Base-by-base conservation (phyloP, 2,329 filamentous ascomycete species). In the Periconia macrospinosa region DNA sequence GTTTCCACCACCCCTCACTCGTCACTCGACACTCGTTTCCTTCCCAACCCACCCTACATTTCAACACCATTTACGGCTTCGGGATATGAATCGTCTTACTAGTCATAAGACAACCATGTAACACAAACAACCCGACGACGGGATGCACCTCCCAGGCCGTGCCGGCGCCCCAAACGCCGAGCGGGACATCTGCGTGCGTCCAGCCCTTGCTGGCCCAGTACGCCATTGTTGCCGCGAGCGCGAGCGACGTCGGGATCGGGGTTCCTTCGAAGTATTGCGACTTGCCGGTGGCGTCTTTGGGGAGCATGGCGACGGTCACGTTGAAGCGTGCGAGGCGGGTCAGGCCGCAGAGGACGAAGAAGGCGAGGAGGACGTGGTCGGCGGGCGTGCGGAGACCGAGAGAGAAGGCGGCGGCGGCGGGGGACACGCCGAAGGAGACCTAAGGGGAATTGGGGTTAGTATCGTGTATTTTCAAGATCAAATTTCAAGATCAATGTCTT, bases 291-390 rank as follows among this genome's bases (percentile, higher is more conserved):
- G 86, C 88, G 72, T 99, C 94, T 77, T 97, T 97, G 58, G 94
- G 94, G 13, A 99, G 84, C 63, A 88, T 86, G 35, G 87, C 83
- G 37, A 94, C 92, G 11, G 94, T 97, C 48, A 99, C 94, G 75
- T 99, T 99, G 86, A 99, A 99, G 61, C 94, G 89, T 44, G 94
- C 94, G 11, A 99, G 86, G 47, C 94, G 88, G 2, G 92, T 96
- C 45, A 99, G 86, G 53, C 94, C 94, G 76, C 91, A 95, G 48
- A 99, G 89, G 43, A 97, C 92, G 76, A 97, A 99, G 76, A 93
- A 91, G 53, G 89, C 82, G 44, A 99, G 79, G 72, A 86, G 81
- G 50, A 96, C 66, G 67, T 95, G 92, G 77, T 99, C 94, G 69
- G 91, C 73, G 2, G 86, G 78, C 11, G 92, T 95, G 70, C 92